A percentile compares a stretch with the other conserved stretches of the same genome.
These are phyloP conservation scores for Medicago lupulina DNA, from an alignment of 306 rosid species.

Conservation along the genomic window DNA sequence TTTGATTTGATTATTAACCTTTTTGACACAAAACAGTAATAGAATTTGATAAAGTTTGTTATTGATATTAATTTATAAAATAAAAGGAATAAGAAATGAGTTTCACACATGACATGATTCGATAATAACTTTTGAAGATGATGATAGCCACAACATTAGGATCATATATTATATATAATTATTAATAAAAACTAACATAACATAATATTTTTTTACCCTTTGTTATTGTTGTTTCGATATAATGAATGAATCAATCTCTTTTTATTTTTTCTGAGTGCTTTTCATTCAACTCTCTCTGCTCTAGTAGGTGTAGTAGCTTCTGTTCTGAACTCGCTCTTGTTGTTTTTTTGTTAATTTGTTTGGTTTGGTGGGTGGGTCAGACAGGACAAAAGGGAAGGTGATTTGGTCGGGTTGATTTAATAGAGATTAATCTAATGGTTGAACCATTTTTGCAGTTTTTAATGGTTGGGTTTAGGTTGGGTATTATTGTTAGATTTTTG, in stretches of 20 bases:
- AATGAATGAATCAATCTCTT: not conserved
- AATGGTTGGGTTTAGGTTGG: no score
- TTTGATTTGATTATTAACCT: conserved; percentile 38
- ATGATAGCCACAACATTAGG: conserved; percentile 43
- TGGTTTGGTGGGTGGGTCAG: not conserved
- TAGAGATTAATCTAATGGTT: no score
- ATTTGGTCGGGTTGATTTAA: not conserved
- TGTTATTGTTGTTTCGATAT: conserved; percentile 8
- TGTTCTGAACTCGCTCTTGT: conserved; percentile 7
- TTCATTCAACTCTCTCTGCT: not conserved
- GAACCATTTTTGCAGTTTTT: no score
- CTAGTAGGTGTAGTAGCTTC: not conserved
- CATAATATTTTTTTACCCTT: conserved; percentile 34
- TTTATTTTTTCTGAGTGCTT: conserved; percentile 2
- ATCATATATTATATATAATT: conserved; percentile 26
- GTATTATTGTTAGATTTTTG: no score
- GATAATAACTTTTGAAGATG: conserved; percentile 40
- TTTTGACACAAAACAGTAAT: conserved; percentile 45
- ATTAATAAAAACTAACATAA: conserved; percentile 24
- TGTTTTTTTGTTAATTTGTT: not conserved
- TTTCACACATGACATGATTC: conserved; percentile 43
- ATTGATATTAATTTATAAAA: conserved; percentile 32
- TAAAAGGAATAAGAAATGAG: conserved; percentile 40
- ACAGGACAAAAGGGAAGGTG: not conserved
- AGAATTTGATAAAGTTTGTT: conserved; percentile 37